Conservation (phyloP, 2,329 filamentous ascomycete species). For the Stemphylium beticola region DNA sequence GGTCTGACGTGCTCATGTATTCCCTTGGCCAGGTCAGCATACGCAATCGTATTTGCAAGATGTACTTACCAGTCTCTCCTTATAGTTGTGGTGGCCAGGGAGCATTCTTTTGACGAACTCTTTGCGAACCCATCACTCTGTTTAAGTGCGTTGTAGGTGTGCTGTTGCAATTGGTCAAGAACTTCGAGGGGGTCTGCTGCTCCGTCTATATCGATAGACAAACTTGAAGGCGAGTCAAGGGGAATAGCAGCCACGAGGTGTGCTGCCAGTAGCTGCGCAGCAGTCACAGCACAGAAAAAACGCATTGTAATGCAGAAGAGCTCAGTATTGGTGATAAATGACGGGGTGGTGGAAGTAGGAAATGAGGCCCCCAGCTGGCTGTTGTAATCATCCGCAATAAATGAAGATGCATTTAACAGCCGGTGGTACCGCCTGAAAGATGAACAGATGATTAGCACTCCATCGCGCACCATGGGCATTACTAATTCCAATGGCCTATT, state of each 20-base stretch:
- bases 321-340: not conserved
- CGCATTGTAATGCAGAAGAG: not conserved
- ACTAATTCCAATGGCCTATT: not conserved
- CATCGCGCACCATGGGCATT: not conserved
- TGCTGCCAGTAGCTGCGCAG: conserved; percentile 3
- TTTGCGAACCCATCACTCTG: not conserved
- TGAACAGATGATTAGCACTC: not conserved
- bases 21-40: conserved; percentile 2
- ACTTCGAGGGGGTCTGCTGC: conserved; percentile 1
- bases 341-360: not conserved
- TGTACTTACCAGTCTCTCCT: not conserved
- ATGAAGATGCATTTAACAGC: not conserved
- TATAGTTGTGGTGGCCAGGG: not conserved
- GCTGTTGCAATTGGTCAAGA: conserved; percentile 6
- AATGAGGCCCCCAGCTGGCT: not conserved
- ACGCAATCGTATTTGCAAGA: not conserved
- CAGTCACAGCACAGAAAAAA: not conserved
- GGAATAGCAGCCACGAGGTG: not conserved
- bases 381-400: not conserved
- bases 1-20: not conserved
- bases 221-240: not conserved
- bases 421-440: not conserved
- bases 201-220: conserved; percentile 3
- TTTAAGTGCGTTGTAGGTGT: conserved; percentile 1
- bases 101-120: not conserved